These are phyloP conservation scores for Fusarium annulatum DNA, from an alignment of 2,329 filamentous ascomycete genomes.

Conservation along the genomic window DNA sequence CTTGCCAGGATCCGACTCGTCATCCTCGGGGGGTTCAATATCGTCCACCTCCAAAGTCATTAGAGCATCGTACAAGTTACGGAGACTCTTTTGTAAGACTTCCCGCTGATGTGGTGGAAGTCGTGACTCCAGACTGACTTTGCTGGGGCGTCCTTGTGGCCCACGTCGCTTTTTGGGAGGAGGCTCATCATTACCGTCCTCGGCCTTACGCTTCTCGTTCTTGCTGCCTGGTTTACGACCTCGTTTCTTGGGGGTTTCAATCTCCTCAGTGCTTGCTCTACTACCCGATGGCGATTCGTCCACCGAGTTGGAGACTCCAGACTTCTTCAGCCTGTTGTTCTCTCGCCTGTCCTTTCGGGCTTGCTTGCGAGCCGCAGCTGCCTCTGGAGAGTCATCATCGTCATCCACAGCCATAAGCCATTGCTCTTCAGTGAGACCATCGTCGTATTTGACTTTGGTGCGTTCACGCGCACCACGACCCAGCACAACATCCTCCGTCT, in stretches of 20 bases:
- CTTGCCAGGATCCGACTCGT: conserved; percentile 69
- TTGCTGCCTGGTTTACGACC: conserved; percentile 81
- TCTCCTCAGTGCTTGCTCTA: conserved; percentile 83
- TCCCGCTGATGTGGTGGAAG: conserved; percentile 77
- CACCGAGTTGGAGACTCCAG: conserved; percentile 46
- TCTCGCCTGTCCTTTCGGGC: conserved; percentile 84
- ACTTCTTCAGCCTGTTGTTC: conserved; percentile 76
- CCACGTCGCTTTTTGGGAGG: conserved; percentile 82
- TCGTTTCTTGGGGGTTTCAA: conserved; percentile 82
- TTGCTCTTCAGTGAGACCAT: conserved; percentile 97
- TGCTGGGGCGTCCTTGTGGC: conserved; percentile 76
- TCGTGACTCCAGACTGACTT: conserved; percentile 58
- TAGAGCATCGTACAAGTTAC: conserved; percentile 79
- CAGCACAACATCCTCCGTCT: conserved; percentile 77
- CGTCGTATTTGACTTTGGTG: conserved; percentile 94
- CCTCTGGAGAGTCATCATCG: conserved; percentile 93
- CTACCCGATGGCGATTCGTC: conserved; percentile 84
- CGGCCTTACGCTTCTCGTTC: conserved; percentile 89
- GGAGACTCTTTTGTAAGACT: conserved; percentile 82
- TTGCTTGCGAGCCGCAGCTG: conserved; percentile 89
- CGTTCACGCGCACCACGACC: conserved; percentile 96
- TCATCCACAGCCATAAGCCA: conserved; percentile 99
- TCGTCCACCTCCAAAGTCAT: conserved; percentile 88
- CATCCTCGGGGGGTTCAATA: conserved; percentile 66
- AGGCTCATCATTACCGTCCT: conserved; percentile 80